Evolutionary conservation across 1,139 yeast genomes (phyloP), one percentile per base, ranked within the genome.

Genomic region (Yamadazyma triangularis): DNA sequence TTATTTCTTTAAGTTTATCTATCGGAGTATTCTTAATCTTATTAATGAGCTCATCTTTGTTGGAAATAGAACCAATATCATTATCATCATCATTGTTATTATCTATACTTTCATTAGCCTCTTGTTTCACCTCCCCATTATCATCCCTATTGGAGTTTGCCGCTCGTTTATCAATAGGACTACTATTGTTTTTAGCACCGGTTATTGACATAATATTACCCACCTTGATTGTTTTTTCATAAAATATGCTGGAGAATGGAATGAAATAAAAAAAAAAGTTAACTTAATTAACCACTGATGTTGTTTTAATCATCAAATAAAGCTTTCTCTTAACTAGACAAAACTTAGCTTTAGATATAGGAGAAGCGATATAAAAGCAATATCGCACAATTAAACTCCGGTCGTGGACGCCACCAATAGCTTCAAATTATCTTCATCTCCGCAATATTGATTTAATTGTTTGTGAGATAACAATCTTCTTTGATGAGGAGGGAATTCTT

Each of bases 1-100:
- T 51, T 14, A 67, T 60, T 21, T 60, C 63, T 36, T 61, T 58
- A 23, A 68, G 53, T 33, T 63, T 56, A 8, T 59, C 62, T n/a
- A 57, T 41, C 0, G 73, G 71, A 5, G 65, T 56, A 15, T 50
- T 48, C 16, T 53, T 47, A 15, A 67, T 53, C 32, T 55, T 55
- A 19, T 36, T 34, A 24, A 34, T 30, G 9, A 34, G 21, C 8
- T 32, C 26, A 13, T 28, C 33, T 21, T 36, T 32, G 23, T 23
- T 23, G 7, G 23, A 7, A 18, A 9, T 7, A 7, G 8, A 6
- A 10, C 30, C 21, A 15, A 26, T 26, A 8, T 27, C 15, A 27
- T 25, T 20, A 14, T 4, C 21, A 8, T 7, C 14, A 8, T 21
- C 11, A 21, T 26, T 26, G 8, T 13, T 13, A 13, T 8, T 21